Percentiles rank a stretch among this genome's conserved stretches.
phyloP scores from a whole-genome alignment of 371 early-diverging fungal species.

The Fennellomyces sp. region DNA sequence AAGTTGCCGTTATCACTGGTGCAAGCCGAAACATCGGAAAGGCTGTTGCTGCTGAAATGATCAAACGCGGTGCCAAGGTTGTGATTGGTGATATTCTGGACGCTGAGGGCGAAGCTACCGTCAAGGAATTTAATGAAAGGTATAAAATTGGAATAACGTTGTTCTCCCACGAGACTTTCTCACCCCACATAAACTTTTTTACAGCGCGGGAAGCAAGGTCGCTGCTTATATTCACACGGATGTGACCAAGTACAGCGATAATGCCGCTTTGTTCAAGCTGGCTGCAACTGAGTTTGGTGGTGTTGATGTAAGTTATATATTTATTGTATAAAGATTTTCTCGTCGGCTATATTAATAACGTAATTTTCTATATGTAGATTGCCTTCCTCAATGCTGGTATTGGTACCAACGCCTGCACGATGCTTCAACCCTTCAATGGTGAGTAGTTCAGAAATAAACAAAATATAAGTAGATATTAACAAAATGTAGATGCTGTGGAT shows the following conservation, averaged over 20 bases:
- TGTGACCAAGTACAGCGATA: conserved; percentile 50
- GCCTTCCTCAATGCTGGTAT: conserved; percentile 14
- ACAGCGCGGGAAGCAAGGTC: conserved; percentile 17
- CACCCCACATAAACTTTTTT: neutral
- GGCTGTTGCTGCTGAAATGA: conserved; percentile 52
- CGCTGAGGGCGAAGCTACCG: conserved; percentile 38
- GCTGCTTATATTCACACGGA: conserved; percentile 57
- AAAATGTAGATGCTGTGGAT: conserved; percentile 7
- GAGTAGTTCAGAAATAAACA: neutral
- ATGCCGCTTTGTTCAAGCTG: conserved; percentile 41
- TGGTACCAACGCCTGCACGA: conserved; percentile 8
- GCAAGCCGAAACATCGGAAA: conserved; percentile 67
- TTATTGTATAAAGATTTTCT: too few species aligned
- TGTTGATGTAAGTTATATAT: conserved; percentile 54
- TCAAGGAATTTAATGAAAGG: conserved; percentile 37
- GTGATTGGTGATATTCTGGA: conserved; percentile 65
- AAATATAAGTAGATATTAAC: neutral
- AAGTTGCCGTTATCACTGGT: conserved; percentile 74
- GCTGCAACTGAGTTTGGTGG: conserved; percentile 56
- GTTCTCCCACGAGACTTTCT: neutral
- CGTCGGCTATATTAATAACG: neutral
- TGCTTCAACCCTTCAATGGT: conserved; percentile 12
- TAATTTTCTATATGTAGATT: neutral
- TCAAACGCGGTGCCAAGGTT: conserved; percentile 57
- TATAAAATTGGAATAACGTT: conserved; percentile 5